Percentiles rank a stretch among this genome's conserved stretches.
These are phyloP conservation scores for Platanus orientalis DNA, from an alignment of 164 flowering plant species.

Conservation along the genomic window DNA sequence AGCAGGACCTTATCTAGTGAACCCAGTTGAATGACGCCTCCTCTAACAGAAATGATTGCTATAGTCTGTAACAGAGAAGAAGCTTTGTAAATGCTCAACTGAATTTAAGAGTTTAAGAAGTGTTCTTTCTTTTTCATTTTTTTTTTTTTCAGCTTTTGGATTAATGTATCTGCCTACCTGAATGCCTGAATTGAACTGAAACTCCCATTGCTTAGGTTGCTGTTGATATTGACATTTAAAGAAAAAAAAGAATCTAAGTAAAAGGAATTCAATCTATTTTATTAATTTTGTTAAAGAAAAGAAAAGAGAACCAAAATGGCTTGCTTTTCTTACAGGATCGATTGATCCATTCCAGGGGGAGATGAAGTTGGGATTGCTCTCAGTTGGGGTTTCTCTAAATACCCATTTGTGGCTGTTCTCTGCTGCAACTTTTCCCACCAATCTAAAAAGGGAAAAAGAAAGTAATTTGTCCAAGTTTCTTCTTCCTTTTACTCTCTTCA, in stretches of 20 bases:
- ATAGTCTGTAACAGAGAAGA: conserved; percentile 46
- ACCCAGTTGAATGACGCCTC: conserved; percentile 79
- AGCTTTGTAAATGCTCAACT: neutral
- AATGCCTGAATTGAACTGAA: conserved; percentile 76
- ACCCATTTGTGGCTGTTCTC: conserved; percentile 85
- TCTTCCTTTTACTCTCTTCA: neutral
- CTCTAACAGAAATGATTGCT: conserved; percentile 68
- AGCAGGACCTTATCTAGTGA: conserved; percentile 62
- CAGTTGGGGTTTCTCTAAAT: conserved; percentile 37
- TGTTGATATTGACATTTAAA: conserved; percentile 26
- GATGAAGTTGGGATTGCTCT: conserved; percentile 39
- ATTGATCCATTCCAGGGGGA: conserved; percentile 61
- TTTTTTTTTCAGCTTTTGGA: too few relatives aligned
- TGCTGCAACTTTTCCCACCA: conserved; percentile 76
- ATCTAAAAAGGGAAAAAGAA: conserved; percentile 28
- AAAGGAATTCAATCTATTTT: neutral
- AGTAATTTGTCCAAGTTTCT: too few relatives aligned
- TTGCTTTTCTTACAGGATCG: conserved; percentile 75
- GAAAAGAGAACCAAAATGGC: neutral
- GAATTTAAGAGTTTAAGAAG: neutral
- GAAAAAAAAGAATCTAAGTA: neutral
- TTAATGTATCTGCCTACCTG: conserved; percentile 42
- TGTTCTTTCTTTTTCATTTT: neutral
- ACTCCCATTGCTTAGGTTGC: conserved; percentile 84
- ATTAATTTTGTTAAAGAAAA: neutral